Base-by-base conservation (phyloP, 2,329 filamentous ascomycete species). In the Raffaelea arxii region DNA sequence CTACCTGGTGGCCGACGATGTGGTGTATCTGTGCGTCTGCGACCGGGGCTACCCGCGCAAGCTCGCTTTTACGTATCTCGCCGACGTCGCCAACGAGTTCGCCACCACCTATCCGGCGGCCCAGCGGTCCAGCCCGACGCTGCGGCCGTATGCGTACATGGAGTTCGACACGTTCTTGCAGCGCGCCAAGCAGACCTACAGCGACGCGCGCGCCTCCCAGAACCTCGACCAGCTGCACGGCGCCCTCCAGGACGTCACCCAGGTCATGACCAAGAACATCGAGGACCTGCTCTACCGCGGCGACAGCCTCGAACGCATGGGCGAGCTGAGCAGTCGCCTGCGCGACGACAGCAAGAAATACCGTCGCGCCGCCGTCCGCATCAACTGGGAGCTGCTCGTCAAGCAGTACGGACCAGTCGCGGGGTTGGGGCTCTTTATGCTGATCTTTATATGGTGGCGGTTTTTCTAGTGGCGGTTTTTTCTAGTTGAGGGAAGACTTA, bases 221-320 rank as follows among this genome's bases (percentile, higher is more conserved):
- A 97, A 97, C 67, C 78, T 98, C 48, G 88, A 94, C 66, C 89
- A 91, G 68, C 74, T 98, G 54, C 97, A 98, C 62, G 88, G 96
- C 61, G 94, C 98, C 74, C 78, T 98, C 54, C 84, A 90, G 64
- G 92, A 97, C 66, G 94, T 98, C 46, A 97, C 92, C 1, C 90
- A 96, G 69, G 90, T 98, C 61, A 98, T 98, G 94, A 97, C 90
- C 47, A 97, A 97, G 78, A 98, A 98, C 65, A 97, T 98, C 56
- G 92, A 98, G 72, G 92, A 98, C 65, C 70, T 98, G 60, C 71
- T 98, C 45, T 98, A 98, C 64, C 75, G 94, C 51, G 92, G 92
- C 24, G 92, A 98, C 63, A 92, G 83, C 58, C 68, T 98, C 55
- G 92, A 98, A 69, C 79, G 89, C 59, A 98, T 98, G 92, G 91